Base-by-base conservation (phyloP, 2,329 filamentous ascomycete genomes). In the Clarireedia monteithiana region DNA sequence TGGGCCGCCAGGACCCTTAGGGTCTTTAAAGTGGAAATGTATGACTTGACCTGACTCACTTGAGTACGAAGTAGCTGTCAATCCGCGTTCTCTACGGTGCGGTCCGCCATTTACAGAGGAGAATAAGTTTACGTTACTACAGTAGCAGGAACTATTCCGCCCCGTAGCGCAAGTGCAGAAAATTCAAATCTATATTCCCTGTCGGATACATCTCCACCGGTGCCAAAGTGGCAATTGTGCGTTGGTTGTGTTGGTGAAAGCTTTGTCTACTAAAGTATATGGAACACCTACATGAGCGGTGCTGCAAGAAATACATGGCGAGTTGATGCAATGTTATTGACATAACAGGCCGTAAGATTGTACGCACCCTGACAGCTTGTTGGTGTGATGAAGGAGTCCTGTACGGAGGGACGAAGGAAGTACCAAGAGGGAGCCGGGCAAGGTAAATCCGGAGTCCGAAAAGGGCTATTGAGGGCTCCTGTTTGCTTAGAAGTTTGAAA, bases 231-330 rank as follows among this genome's bases (percentile, higher is more conserved):
- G 30, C 30, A 34, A 34, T 34, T 9, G 30, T 34, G 30, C 30
- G 30, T 34, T 34, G 30, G 2, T 12, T 34, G 30, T 34, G 30
- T 4, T 34, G 30, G 9, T 34, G 30, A 12, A 34, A 12, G 30
- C 30, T 34, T 34, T 44, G 40, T 23, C 40, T 15, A n/a, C n/a
- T n/a, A n/a, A n/a, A n/a, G n/a, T n/a, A 44, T 17, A 44, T 5
- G 39, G 34, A 54, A 49, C 44, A 54, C 45, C 42, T 38, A 54
- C 45, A 50, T 50, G 44, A 34, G 23, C 36, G 52, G 52, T 14
- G 24, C 52, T 54, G 52, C 52, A 54, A 54, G 45, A 40, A 49
- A 49, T 49, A 54, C 23, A 47, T 48, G 14, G 26, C 26, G 26
- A 27, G 6, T 27, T 5, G 26, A 27, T 27, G 26, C 26, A 27